Evolutionary conservation across 164 flowering plant genomes (phyloP).

Genomic region (Malania oleifera): DNA sequence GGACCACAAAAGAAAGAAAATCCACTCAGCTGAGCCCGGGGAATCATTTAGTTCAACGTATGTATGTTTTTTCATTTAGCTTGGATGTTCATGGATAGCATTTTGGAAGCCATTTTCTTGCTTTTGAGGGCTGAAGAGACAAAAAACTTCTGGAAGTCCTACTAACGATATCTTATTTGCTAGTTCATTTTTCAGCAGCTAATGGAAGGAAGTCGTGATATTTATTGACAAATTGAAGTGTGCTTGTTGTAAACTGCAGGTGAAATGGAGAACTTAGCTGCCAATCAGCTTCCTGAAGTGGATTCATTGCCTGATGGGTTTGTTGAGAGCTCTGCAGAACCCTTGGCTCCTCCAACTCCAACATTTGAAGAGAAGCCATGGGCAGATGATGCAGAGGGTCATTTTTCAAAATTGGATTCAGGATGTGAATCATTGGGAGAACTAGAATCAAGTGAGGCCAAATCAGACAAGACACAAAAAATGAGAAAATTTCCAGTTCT

Average conservation of each 20-base stretch:
- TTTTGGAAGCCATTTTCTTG: not conserved
- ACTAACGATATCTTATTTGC: not conserved
- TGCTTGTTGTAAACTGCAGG: constrained; percentile 1
- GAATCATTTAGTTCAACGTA: not conserved
- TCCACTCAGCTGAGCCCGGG: not conserved
- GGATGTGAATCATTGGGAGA: constrained; percentile 8
- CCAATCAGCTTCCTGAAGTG: constrained; percentile 67
- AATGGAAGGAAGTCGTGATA: not conserved
- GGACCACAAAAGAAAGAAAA: no score
- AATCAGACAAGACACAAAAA: constrained; percentile 29
- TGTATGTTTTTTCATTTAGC: not conserved
- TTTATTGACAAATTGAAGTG: not conserved
- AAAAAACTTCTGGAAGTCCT: not conserved
- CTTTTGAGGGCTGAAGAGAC: not conserved
- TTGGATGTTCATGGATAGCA: not conserved
- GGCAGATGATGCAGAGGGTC: constrained; percentile 31
- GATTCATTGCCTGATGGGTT: constrained; percentile 80
- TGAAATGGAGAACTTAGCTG: constrained; percentile 48
- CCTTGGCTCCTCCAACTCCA: constrained; percentile 31
- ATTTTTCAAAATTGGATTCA: constrained; percentile 10
- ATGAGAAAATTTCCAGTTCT: constrained; percentile 43
- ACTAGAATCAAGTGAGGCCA: constrained; percentile 13
- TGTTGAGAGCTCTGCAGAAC: constrained; percentile 54
- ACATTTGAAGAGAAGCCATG: constrained; percentile 30
- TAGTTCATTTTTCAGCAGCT: not conserved